These are phyloP conservation scores for Yarrowia sp. DNA, from an alignment of 805 yeast species.

Conservation along the genomic window DNA sequence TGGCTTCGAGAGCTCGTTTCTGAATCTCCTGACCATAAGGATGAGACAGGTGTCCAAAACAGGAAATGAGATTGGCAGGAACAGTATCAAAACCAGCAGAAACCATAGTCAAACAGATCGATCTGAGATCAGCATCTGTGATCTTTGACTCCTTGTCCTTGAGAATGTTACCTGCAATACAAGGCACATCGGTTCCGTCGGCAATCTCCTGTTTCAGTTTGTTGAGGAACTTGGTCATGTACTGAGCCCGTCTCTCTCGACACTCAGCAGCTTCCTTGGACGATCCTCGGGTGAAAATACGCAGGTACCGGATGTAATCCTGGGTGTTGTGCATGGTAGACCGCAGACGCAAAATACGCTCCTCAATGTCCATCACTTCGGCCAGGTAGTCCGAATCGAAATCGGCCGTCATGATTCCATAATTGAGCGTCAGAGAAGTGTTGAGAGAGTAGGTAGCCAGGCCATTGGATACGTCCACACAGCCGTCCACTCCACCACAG, in stretches of 20 bases:
- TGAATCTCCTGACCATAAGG: conserved; percentile 46
- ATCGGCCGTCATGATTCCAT: conserved; percentile 43
- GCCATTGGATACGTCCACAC: conserved; percentile 37
- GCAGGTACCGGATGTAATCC: conserved; percentile 42
- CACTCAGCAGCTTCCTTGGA: conserved; percentile 35
- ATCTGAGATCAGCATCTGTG: conserved; percentile 48
- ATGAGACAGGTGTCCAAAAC: conserved; percentile 56
- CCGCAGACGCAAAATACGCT: conserved; percentile 38
- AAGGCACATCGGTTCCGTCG: conserved; percentile 37
- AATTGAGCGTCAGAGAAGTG: conserved; percentile 43
- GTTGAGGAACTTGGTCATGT: conserved; percentile 38
- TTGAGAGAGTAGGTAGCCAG: conserved; percentile 43
- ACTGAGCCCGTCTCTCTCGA: conserved; percentile 39
- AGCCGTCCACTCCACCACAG: conserved; percentile 31
- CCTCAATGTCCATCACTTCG: conserved; percentile 40
- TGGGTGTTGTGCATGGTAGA: conserved; percentile 43
- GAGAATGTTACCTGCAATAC: conserved; percentile 42
- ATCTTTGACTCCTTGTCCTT: conserved; percentile 36
- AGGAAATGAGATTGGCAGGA: conserved; percentile 59
- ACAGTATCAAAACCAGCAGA: conserved; percentile 78
- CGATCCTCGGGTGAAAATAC: conserved; percentile 39
- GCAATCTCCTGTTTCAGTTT: conserved; percentile 34
- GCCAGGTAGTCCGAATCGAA: conserved; percentile 36
- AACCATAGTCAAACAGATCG: conserved; percentile 70
- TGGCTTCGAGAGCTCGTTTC: conserved; percentile 44